A percentile compares a stretch with the other conserved stretches of the same genome.
phyloP scores from a whole-genome alignment of 2,329 filamentous ascomycete species.

The Aspergillus sp. region DNA sequence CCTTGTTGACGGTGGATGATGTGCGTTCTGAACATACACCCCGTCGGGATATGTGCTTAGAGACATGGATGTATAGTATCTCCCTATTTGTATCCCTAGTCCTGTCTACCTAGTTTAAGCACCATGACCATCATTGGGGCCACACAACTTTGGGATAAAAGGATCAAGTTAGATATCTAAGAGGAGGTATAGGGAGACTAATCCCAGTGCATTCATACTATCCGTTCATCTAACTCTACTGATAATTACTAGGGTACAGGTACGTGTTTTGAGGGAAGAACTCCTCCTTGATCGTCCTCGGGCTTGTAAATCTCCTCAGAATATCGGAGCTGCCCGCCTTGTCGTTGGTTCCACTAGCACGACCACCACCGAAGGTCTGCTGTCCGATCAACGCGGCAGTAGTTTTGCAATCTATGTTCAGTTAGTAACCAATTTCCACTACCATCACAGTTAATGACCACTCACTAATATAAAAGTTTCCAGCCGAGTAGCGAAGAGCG shows the following conservation, averaged over 20 bases:
- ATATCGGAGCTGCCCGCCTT: slow-evolving; percentile 64
- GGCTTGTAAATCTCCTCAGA: slow-evolving; percentile 62
- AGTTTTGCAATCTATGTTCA: slow-evolving; percentile 38
- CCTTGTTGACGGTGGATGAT: too few species aligned
- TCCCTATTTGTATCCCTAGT: too few species aligned
- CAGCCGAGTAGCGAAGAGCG: slow-evolving; percentile 35
- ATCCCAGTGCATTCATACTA: too few species aligned
- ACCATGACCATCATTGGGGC: too few species aligned
- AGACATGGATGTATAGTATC: too few species aligned
- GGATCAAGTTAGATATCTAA: too few species aligned
- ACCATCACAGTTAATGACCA: background rate
- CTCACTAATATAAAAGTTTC: slow-evolving; percentile 43
- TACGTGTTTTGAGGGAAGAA: slow-evolving; percentile 61
- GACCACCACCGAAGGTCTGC: slow-evolving; percentile 67
- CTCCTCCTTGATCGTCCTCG: slow-evolving; percentile 69
- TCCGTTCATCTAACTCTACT: background rate
- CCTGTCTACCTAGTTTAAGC: too few species aligned
- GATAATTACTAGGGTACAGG: slow-evolving; percentile 63
- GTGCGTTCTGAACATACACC: too few species aligned
- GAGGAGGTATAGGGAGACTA: too few species aligned
- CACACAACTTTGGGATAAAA: too few species aligned
- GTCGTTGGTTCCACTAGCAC: slow-evolving; percentile 70
- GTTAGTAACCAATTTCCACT: background rate
- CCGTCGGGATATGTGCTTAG: too few species aligned
- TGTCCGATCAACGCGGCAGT: slow-evolving; percentile 71